Base-by-base conservation (phyloP, 2,329 filamentous ascomycete genomes). In the Aspergillus candidus region DNA sequence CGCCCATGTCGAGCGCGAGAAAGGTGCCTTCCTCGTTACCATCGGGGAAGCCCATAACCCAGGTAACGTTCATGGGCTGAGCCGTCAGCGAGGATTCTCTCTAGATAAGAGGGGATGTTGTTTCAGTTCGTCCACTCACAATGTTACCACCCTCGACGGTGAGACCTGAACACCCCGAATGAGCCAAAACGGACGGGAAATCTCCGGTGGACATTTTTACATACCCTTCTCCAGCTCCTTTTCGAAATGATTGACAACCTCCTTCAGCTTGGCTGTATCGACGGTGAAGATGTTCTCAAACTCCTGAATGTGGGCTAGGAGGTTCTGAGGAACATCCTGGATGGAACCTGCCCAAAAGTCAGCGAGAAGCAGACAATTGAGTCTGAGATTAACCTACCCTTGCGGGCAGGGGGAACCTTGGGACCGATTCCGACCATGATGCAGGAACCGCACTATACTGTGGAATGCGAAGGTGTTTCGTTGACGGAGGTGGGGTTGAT, bases 21-120 rank as follows among this genome's bases (percentile, higher is more conserved):
- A 83, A 95, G 11, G 84, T 93, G 49, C 91, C 91, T 7, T 82
- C 86, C 69, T 96, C 91, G 54, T 90, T 69, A 53, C 91, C 91
- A 62, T 84, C 85, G 15, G 91, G 91, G 67, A 88, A 88, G 37
- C 80, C 80, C 82, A 94, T 89, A 51, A 94, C 89, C 91, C 91
- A 96, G 44, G 90, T 94, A 47, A 91, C 86, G 72, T 96, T 96
- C 91, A 97, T 96, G 48, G 91, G 90, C 88, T 94, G 17, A 30
- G 11, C 15, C 6, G 22, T 27, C 15, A 29, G 30, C 31, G 33
- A 14, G 30, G 22, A 39, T 12, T 11, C 27, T n/a, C n/a, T 33
- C 13, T 36, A 13, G n/a, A 8, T 15, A 38, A 12, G 18, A 30
- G 14, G 17, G 34, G 12, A 10, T 11, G 37, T 27, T 37, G 15